Conservation (phyloP, 768 basidiomycete genomes). For the Cubamyces sp. region DNA sequence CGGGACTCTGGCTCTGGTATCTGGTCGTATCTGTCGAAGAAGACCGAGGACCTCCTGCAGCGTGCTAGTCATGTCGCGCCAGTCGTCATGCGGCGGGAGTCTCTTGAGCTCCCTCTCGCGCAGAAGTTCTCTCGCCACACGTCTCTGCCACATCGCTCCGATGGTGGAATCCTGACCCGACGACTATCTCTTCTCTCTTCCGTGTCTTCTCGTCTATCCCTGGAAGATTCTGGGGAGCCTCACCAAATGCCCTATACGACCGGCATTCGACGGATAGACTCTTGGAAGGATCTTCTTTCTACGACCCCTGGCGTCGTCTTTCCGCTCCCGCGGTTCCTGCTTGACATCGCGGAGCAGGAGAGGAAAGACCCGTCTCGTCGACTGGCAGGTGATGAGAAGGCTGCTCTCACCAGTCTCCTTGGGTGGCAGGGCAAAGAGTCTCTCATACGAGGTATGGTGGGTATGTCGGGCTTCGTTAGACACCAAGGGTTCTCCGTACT, state of each 20-base stretch:
- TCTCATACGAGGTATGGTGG: slow-evolving; percentile 47
- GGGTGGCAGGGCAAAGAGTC: slow-evolving; percentile 61
- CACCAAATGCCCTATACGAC: slow-evolving; percentile 39
- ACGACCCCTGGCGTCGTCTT: slow-evolving; percentile 57
- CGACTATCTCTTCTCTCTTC: slow-evolving; percentile 23
- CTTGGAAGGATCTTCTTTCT: slow-evolving; percentile 47
- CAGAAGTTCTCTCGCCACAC: slow-evolving; percentile 23
- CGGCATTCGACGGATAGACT: slow-evolving; percentile 46
- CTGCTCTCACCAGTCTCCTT: slow-evolving; percentile 53
- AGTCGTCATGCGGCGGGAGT: slow-evolving; percentile 38
- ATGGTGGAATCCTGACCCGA: slow-evolving; percentile 28
- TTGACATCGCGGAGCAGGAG: slow-evolving; percentile 56
- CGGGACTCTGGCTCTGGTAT: slow-evolving; percentile 33
- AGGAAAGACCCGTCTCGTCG: slow-evolving; percentile 40
- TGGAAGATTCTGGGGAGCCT: slow-evolving; percentile 2
- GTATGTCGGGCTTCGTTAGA: slow-evolving; percentile 54
- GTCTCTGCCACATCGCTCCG: slow-evolving; percentile 34
- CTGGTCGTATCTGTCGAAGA: slow-evolving; percentile 43
- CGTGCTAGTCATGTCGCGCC: slow-evolving; percentile 34
- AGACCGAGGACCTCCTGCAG: slow-evolving; percentile 39
- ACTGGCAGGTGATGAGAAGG: slow-evolving; percentile 60
- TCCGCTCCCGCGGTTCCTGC: slow-evolving; percentile 50
- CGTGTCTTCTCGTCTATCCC: slow-evolving; percentile 15
- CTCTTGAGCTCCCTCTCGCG: slow-evolving; percentile 43
- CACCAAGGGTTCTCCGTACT: slow-evolving; percentile 62